Conservation (phyloP, 345 rosid genomes). For the Eucalyptus pumila region DNA sequence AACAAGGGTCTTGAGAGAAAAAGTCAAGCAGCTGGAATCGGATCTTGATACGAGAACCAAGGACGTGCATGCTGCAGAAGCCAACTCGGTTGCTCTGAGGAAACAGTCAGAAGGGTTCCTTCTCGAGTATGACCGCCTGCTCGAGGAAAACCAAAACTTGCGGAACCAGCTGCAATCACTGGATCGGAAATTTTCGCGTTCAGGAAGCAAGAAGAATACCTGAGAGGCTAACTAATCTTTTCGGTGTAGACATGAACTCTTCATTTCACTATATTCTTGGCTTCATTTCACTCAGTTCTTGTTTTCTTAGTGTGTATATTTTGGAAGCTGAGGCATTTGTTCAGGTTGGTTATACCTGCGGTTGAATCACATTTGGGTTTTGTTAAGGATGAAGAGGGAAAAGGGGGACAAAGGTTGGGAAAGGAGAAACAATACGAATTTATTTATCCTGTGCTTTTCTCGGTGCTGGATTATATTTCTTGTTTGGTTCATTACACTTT, state of each 20-base stretch:
- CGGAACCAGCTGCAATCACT: conserved; percentile 50
- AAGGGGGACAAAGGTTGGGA: not conserved
- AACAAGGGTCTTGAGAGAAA: conserved; percentile 11
- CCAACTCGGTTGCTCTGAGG: conserved; percentile 62
- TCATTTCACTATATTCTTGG: not conserved
- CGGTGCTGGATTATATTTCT: not conserved
- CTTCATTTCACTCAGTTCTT: not conserved
- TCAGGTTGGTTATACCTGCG: not conserved
- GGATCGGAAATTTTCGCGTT: conserved; percentile 44
- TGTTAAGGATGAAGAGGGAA: not conserved
- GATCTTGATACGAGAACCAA: conserved; percentile 41
- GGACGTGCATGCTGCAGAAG: conserved; percentile 47
- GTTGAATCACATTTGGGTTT: not conserved
- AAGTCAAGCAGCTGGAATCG: conserved; percentile 31
- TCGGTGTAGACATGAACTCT: not conserved
- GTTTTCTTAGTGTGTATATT: not conserved
- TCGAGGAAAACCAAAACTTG: conserved; percentile 69
- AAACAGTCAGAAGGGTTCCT: conserved; percentile 96
- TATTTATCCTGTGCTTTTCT: not conserved
- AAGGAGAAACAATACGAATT: not conserved
- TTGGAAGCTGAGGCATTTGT: not conserved
- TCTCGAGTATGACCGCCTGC: conserved; percentile 79
- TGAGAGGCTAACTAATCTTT: conserved; percentile 1
- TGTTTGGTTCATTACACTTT: not conserved
- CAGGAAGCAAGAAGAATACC: conserved; percentile 65